Percentiles rank a stretch among this genome's conserved stretches.
These are phyloP conservation scores for Podospora conica DNA, from an alignment of 495 filamentous ascomycete species.

Conservation along the genomic window DNA sequence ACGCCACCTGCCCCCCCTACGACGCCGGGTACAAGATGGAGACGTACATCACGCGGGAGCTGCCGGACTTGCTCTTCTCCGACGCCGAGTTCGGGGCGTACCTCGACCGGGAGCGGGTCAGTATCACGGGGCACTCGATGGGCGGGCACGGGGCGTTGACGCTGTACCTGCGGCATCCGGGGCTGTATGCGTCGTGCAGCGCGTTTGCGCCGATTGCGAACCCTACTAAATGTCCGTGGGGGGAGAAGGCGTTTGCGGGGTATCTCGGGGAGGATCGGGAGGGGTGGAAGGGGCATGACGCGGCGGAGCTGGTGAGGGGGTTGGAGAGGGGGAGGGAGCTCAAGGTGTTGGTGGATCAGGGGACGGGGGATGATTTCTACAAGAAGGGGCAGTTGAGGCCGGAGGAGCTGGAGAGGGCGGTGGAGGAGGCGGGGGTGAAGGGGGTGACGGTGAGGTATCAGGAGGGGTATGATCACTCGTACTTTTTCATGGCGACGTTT, in stretches of 20 bases:
- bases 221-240: constrained; percentile 82
- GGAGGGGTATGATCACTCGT: constrained; percentile 90
- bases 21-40: constrained; percentile 81
- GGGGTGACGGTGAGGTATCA: constrained; percentile 75
- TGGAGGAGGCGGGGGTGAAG: constrained; percentile 59
- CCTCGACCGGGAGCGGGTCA: constrained; percentile 61
- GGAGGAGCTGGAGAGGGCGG: constrained; percentile 84
- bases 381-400: constrained; percentile 87
- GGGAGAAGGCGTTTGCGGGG: constrained; percentile 86
- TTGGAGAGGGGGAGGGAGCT: constrained; percentile 60
- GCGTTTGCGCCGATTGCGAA: constrained; percentile 93
- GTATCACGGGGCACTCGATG: constrained; percentile 92
- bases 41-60: constrained; percentile 75
- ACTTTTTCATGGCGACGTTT: constrained; percentile 89
- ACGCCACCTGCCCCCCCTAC: constrained; percentile 75
- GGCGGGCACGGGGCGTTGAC: constrained; percentile 93
- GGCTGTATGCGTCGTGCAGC: constrained; percentile 76
- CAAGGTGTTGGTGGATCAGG: constrained; percentile 78
- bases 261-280: constrained; percentile 69
- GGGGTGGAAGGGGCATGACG: constrained; percentile 83
- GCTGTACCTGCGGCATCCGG: constrained; percentile 83
- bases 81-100: constrained; percentile 47
- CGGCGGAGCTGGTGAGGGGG: constrained; percentile 74
- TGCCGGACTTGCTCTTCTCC: constrained; percentile 67
- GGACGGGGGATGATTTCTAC: constrained; percentile 92